Evolutionary conservation across 352 stramenopile genomes (phyloP), one percentile per base, ranked within the genome.

Genomic region (Pythium vanterpoolii): DNA sequence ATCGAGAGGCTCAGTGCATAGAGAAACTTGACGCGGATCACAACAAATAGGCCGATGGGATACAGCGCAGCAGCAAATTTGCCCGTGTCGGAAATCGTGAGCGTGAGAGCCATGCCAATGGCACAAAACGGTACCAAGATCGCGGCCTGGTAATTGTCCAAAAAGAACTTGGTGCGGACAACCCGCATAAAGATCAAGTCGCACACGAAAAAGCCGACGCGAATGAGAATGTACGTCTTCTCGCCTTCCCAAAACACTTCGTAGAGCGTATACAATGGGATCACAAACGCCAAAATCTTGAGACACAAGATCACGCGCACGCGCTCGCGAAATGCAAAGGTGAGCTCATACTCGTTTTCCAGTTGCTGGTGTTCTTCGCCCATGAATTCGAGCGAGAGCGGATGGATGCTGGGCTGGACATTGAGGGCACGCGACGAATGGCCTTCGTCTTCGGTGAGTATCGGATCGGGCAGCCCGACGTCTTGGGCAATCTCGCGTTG

Each of bases 21-120:
- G 6, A 95, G 64, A 48, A 95, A 92, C 46, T 95, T 95, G 50
- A 92, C 82, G 18, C 85, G 83, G 33, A 93, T 83, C 27, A 94
- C 84, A 21, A 89, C 79, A 30, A 94, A 94, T 4, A 96, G 70
- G 8, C 75, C 76, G 8, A 94, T 82, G 0, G 84, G 83, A 64
- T 90, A 94, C 14, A 96, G 62, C 0, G 84, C 85, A 0, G 85
- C 79, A 10, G 83, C 84, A 23, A 96, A 94, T 18, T 90, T 90
- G 18, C 86, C 86, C 1, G 83, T 90, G 48, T 94, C 84, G 0
- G 80, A 89, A 51, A 96, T 93, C 11, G 79, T 91, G 13, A 92
- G 48, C 1, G 86, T 94, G 14, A 93, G 72, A 1, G 74, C 82
- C 77, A 95, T 93, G 0, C 83, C 82, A 19, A 88, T 66, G 1